Base-by-base conservation (phyloP, 257 asterid genomes). In the Przewalskia tangutica region DNA sequence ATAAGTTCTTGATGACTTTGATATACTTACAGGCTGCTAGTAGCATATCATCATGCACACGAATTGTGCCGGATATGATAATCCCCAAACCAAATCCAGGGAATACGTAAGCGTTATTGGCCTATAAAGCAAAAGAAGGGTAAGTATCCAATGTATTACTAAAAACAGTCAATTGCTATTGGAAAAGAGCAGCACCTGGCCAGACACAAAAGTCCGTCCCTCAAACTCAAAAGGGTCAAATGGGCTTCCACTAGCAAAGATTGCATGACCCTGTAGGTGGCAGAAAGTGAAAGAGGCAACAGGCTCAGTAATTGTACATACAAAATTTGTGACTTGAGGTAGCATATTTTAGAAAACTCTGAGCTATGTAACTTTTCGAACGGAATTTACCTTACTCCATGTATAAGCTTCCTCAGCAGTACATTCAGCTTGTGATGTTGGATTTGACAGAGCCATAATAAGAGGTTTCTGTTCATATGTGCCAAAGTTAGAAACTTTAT, bases 61-160 rank as follows among this genome's bases (percentile, higher is more conserved):
- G 93, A 36, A 95, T 87, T n/a, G 99, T 89, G 60, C 97, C 98
- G 1, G 98, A 94, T 93, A 95, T 92, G 85, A 95, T 95, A 84
- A 94, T 75, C 51, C 99, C 99, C 83, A 95, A 81, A 70, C 99
- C 99, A 77, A 94, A 92, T 83, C 99, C 99, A 13, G 98, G 99
- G 89, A 95, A 95, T 79, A 94, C 85, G 67, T 95, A 95, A n/a
- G 99, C 99, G 76, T 95, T 95, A 82, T 95, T 95, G 68, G 98
- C 95, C 99, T 92, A 91, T 65, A 13, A 76, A 42, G 42, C 68
- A 13, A 77, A 11, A 50, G 46, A 34, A 81, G 32, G 2, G 7
- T 62, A 14, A 11, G 77, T 23, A 44, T 48, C 63, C 38, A 48
- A 64, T 11, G 5, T 46, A 32, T 79, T 46, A 65, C 44, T 20